Base-by-base conservation (phyloP, 2,329 filamentous ascomycete genomes). In the Trichoderma sp. region DNA sequence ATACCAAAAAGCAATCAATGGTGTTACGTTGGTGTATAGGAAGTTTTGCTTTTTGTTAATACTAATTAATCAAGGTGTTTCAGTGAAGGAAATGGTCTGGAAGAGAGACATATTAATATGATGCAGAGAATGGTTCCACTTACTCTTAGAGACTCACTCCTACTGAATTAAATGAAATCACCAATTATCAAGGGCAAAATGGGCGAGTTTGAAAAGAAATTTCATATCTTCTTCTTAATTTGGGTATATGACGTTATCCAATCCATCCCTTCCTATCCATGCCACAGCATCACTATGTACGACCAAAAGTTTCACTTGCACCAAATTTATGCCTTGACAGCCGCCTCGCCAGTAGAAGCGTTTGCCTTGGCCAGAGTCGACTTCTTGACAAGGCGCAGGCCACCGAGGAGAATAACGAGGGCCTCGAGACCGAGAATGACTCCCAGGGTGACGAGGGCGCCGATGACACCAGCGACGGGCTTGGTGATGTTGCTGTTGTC, bases 381-480 rank as follows among this genome's bases (percentile, higher is more conserved):
- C 83, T 87, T 89, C 81, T 86, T 88, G 71, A 87, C 86, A 24
- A 89, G 78, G 29, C 86, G 85, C 76, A 89, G 78, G 12, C 88
- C 87, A 6, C 83, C 85, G 6, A 86, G 16, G 18, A 84, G 79
- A 79, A 88, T 82, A 60, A 88, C 80, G 16, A 87, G 80, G 11
- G 82, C 85, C 81, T 88, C 84, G 24, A 87, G 50, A 16, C 83
- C 85, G 56, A 89, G 82, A 18, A 90, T 84, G 12, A 89, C 87
- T 11, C 85, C 85, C 6, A 91, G 83, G 0, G 89, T 89, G 50
- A 93, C 87, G 78, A 95, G 83, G 60, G 95, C 94, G 62, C 94
- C 92, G 68, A 97, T 95, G 6, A 96, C 94, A 69, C 95, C 94
- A 0, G 94, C 94, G n/a, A 95, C 91, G 6, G 90, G 88, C 50